Conservation (phyloP, 2,329 filamentous ascomycete species). For the Immersiporthe knoxdaviesiana region DNA sequence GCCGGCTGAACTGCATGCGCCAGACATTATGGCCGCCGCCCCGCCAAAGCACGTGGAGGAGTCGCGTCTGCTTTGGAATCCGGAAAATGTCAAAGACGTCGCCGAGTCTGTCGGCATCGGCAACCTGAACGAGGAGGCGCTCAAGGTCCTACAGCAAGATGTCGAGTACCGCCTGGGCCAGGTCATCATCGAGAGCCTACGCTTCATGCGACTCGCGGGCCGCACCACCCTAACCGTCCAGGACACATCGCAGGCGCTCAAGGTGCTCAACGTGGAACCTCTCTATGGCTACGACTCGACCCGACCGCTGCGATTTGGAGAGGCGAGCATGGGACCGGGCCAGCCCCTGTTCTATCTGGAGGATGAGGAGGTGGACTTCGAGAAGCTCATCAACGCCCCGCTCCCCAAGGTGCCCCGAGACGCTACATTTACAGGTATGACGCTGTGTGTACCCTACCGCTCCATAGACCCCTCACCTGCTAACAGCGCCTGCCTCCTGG, state of each 20-base stretch:
- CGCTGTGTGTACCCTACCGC: no score
- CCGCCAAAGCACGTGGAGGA: conserved; percentile 36
- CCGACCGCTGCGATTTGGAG: conserved; percentile 84
- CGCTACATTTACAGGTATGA: conserved; percentile 82
- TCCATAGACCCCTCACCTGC: not conserved
- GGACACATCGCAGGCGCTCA: conserved; percentile 84
- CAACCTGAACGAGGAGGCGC: conserved; percentile 79
- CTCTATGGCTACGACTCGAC: conserved; percentile 96
- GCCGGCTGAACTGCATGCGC: conserved; percentile 4
- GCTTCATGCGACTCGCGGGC: conserved; percentile 91
- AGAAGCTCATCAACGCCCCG: conserved; percentile 96
- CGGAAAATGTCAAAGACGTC: conserved; percentile 93
- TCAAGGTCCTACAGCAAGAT: conserved; percentile 86
- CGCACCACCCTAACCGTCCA: conserved; percentile 86
- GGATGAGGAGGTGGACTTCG: conserved; percentile 97
- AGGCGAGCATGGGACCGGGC: conserved; percentile 89
- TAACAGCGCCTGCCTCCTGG: not conserved
- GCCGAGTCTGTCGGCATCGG: conserved; percentile 93
- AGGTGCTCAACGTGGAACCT: conserved; percentile 88
- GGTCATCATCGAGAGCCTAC: conserved; percentile 89
- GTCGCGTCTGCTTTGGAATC: conserved; percentile 81
- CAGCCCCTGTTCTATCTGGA: conserved; percentile 97
- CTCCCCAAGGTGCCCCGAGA: conserved; percentile 93
- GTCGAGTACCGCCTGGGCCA: conserved; percentile 94
- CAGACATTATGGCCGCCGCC: conserved; percentile 27